Base-by-base conservation (phyloP, 2,329 filamentous ascomycete species). In the Lojkania enalia region DNA sequence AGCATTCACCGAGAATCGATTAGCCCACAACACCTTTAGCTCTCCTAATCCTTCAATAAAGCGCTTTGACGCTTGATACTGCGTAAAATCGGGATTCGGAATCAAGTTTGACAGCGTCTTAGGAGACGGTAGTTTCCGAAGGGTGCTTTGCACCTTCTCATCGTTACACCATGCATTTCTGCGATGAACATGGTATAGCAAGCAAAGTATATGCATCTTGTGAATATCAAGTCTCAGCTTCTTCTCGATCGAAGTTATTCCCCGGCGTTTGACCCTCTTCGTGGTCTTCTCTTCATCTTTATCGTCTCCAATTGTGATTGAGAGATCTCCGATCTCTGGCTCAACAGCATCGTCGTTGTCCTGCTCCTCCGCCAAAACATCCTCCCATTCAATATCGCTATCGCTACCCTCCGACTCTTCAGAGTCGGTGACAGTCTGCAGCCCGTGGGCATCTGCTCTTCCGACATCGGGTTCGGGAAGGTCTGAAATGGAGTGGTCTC, bases 91-190 rank as follows among this genome's bases (percentile, higher is more conserved):
- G 5, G 80, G 71, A 12, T 83, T 77, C 0, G 90, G 89, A 38
- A 85, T 86, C 5, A 97, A 75, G 41, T 84, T 84, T 0, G 75
- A 76, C 20, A 86, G 67, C 20, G 81, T 83, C 58, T 87, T 87
- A 21, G 82, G 79, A 1, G 81, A 77, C 4, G 96, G 67, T 27
- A 91, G 75, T 30, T 78, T 68, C 19, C 61, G 61, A 18, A 71
- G 35, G 9, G 54, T 55, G 53, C 75, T 78, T 63, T 95, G 89
- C 6, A 88, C 81, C 44, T 78, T 71, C 12, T 73, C 58, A 62
- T 92, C 86, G 60, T 95, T 95, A 71, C 91, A 96, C 90, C 92
- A 96, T 42, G 81, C 75, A 63, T 97, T 99, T 43, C 91, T 83
- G 45, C 83, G 76, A 54, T 87, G 80, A 13, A 85, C 79, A 67